Conservation (phyloP, 805 yeast genomes). For the Ogataea angusta region DNA sequence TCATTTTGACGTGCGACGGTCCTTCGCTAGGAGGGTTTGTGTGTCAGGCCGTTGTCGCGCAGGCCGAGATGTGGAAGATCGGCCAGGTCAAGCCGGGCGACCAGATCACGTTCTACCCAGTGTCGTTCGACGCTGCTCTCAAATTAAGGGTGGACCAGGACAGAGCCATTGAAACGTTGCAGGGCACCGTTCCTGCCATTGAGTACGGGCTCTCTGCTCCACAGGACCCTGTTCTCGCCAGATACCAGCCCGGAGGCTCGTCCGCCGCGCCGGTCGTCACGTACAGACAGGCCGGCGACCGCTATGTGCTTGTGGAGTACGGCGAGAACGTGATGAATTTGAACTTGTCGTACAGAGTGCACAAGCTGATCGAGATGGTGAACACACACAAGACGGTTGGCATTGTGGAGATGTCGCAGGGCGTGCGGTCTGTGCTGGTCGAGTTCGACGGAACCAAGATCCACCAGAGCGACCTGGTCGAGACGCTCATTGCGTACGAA, state of each 20-base stretch:
- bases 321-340: slow-evolving; percentile 88
- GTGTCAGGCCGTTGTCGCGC: slow-evolving; percentile 92
- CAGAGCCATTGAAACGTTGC: slow-evolving; percentile 42
- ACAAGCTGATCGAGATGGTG: slow-evolving; percentile 75
- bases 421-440: slow-evolving; percentile 90
- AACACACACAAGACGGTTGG: slow-evolving; percentile 64
- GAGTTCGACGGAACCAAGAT: slow-evolving; percentile 69
- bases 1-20: slow-evolving; percentile 93
- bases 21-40: slow-evolving; percentile 98
- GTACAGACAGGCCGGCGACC: slow-evolving; percentile 96
- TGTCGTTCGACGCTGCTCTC: slow-evolving; percentile 66
- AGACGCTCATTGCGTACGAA: slow-evolving; percentile 70
- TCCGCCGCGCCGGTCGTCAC: slow-evolving; percentile 63
- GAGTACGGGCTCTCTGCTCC: slow-evolving; percentile 39
- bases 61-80: slow-evolving; percentile 97
- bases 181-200: slow-evolving; percentile 37
- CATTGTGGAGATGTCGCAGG: slow-evolving; percentile 93
- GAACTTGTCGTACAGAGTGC: slow-evolving; percentile 80
- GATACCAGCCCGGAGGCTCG: slow-evolving; percentile 42
- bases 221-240: slow-evolving; percentile 68
- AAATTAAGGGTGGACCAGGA: slow-evolving; percentile 62
- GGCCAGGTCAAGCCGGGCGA: slow-evolving; percentile 98
- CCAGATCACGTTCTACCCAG: slow-evolving; percentile 71
- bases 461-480: slow-evolving; percentile 59
- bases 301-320: slow-evolving; percentile 86